Conservation (phyloP, 345 rosid species). For the Geranium brycei region DNA sequence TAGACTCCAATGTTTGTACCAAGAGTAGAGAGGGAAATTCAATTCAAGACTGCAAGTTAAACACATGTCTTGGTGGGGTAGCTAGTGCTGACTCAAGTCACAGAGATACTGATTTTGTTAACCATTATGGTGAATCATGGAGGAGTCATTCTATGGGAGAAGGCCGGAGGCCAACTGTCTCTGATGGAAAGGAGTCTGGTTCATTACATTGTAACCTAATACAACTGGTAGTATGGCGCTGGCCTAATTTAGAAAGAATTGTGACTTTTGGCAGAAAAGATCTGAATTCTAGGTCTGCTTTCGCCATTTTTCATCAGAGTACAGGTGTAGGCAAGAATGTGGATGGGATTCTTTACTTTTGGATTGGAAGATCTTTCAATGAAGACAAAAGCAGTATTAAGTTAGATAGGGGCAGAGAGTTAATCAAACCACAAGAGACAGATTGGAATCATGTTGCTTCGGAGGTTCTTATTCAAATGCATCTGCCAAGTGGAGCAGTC, state of each 20-base stretch:
- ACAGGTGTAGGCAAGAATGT: constrained; percentile 29
- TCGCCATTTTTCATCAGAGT: constrained; percentile 30
- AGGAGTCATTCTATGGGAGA: constrained; percentile 13
- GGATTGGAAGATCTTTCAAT: constrained; percentile 59
- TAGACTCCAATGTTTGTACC: constrained; percentile 29
- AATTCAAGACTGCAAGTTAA: constrained; percentile 20
- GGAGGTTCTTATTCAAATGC: constrained; percentile 38
- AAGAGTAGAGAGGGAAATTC: constrained; percentile 24
- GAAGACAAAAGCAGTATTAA: constrained; percentile 23
- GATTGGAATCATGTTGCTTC: constrained; percentile 43
- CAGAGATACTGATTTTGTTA: constrained; percentile 19
- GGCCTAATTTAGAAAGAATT: constrained; percentile 58
- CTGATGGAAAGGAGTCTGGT: too few species aligned
- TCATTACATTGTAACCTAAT: constrained; percentile 11
- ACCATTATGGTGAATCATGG: constrained; percentile 14
- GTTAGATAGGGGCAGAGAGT: constrained; percentile 27
- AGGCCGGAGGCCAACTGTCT: constrained; percentile 7
- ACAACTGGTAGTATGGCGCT: constrained; percentile 37
- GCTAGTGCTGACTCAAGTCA: constrained; percentile 19
- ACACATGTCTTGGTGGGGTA: constrained; percentile 11
- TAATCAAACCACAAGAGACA: constrained; percentile 20
- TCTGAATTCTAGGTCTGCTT: constrained; percentile 49
- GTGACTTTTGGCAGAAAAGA: constrained; percentile 21
- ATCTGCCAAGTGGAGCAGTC: constrained; percentile 16
- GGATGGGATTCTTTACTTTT: constrained; percentile 43